Evolutionary conservation across 768 basidiomycete species (phyloP), one percentile per base, ranked within the genome.

Genomic region (Cystofilobasidium bisporidii): DNA sequence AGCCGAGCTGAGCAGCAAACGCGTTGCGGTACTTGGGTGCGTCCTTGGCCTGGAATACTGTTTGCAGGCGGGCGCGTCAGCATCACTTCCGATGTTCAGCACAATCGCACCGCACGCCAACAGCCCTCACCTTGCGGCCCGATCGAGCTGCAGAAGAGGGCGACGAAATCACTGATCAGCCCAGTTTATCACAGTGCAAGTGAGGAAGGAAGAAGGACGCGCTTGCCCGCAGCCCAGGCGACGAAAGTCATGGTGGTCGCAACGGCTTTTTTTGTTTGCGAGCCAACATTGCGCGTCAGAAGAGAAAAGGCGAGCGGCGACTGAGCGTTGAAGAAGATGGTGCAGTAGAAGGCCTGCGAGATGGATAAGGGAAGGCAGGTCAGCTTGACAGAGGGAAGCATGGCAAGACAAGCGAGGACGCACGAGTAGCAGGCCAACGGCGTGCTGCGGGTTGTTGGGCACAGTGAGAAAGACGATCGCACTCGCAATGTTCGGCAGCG

Each of bases 191-290:
- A n/a, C n/a, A n/a, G n/a, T n/a, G n/a, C n/a, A n/a, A n/a, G n/a
- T n/a, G n/a, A n/a, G n/a, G n/a, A n/a, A 30, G 20, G 32, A 1
- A 36, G 0, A 47, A 53, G 12, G 61, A 62, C 61, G 40, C 24
- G 50, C 61, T 82, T 83, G 12, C 82, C 82, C 8, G 79, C 79
- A 26, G 82, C 81, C 81, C 82, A 83, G 10, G 81, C 80, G 59
- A 82, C 76, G 72, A 82, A 83, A 43, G 81, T 81, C n/a, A 82
- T 70, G 58, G 79, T 78, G 24, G 81, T 81, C 1, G 80, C 79
- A 22, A 81, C 74, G 15, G 79, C 80, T 72, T 82, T 81, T 72
- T 83, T 83, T 50, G 53, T 56, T 33, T 59, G 56, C 3, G 57
- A 56, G 24, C 70, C 73, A 26, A 71, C 41, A 62, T 73, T 72